A percentile compares a stretch with the other conserved stretches of the same genome.
Conservation (phyloP, 768 basidiomycete genomes). For the Russula emetica region DNA sequence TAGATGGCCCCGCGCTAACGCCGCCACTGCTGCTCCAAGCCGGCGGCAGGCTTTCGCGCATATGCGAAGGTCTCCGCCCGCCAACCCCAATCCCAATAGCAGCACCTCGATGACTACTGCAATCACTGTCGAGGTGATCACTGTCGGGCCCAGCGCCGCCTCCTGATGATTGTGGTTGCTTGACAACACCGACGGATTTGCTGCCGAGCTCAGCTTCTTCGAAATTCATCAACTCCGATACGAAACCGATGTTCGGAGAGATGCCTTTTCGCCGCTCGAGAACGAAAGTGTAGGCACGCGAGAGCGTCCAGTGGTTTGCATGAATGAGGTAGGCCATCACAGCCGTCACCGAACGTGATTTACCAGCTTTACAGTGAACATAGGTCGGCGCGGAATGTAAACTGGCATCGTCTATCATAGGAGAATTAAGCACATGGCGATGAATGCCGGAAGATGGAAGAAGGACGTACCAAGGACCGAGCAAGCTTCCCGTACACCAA, state of each 20-base stretch:
- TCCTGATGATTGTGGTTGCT: constrained; percentile 34
- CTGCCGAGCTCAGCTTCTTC: constrained; percentile 87
- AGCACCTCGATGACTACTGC: constrained; percentile 32
- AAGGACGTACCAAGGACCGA: constrained; percentile 70
- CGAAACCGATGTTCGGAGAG: constrained; percentile 96
- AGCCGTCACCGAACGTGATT: constrained; percentile 92
- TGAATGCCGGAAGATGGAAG: constrained; percentile 9
- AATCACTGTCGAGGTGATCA: constrained; percentile 33
- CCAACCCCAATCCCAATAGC: constrained; percentile 37
- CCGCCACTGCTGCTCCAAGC: constrained; percentile 34
- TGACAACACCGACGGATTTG: constrained; percentile 65
- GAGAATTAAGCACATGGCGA: neutral
- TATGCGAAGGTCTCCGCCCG: constrained; percentile 57
- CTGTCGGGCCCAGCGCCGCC: constrained; percentile 34
- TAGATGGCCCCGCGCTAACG: constrained; percentile 24
- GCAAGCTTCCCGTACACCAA: constrained; percentile 80
- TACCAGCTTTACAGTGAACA: constrained; percentile 95
- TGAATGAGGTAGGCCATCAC: constrained; percentile 98
- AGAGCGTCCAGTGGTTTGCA: constrained; percentile 94
- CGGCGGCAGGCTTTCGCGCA: constrained; percentile 74
- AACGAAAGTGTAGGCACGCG: constrained; percentile 87
- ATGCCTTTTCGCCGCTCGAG: constrained; percentile 90
- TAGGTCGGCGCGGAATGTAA: constrained; percentile 86
- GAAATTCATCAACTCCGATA: constrained; percentile 94
- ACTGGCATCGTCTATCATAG: constrained; percentile 74